phyloP scores from a whole-genome alignment of 2,329 filamentous ascomycete genomes.

The Aspergillus chevalieri region DNA sequence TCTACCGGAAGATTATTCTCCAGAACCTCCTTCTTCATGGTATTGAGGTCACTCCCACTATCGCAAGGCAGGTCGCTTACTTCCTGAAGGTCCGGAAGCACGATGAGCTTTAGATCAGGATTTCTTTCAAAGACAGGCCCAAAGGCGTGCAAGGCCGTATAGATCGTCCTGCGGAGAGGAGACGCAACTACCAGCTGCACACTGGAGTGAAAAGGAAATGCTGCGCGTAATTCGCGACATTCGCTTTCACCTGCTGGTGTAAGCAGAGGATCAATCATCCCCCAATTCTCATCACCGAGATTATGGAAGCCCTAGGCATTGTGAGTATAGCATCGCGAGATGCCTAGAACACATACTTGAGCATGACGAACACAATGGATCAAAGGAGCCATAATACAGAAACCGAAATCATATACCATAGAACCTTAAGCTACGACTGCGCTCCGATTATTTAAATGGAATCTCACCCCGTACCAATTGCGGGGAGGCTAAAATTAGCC shows the following conservation, averaged over 20 bases:
- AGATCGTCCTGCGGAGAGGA: constrained; percentile 67
- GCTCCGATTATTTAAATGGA: too few species aligned
- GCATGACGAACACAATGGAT: not conserved
- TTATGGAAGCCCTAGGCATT: constrained; percentile 64
- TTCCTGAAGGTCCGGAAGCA: constrained; percentile 69
- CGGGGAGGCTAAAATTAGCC: too few species aligned
- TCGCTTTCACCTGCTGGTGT: constrained; percentile 65
- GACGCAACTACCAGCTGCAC: constrained; percentile 66
- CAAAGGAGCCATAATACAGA: not conserved
- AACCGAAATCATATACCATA: too few species aligned
- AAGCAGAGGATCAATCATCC: constrained; percentile 63
- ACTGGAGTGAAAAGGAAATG: constrained; percentile 55
- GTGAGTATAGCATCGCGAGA: not conserved
- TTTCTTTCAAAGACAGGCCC: constrained; percentile 40
- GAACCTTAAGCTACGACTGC: too few species aligned
- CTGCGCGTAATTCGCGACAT: constrained; percentile 54
- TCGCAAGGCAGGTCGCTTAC: constrained; percentile 66
- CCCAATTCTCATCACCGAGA: constrained; percentile 57
- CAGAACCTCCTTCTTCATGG: constrained; percentile 53
- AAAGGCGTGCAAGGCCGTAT: constrained; percentile 65
- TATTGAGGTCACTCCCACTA: constrained; percentile 52
- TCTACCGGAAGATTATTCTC: constrained; percentile 50
- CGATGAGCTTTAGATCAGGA: constrained; percentile 46
- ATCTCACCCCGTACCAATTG: too few species aligned
- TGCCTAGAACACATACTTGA: not conserved